Evolutionary conservation across 1,284 basidiomycete species (phyloP).

Genomic region (Paramarasmius palmivorus): DNA sequence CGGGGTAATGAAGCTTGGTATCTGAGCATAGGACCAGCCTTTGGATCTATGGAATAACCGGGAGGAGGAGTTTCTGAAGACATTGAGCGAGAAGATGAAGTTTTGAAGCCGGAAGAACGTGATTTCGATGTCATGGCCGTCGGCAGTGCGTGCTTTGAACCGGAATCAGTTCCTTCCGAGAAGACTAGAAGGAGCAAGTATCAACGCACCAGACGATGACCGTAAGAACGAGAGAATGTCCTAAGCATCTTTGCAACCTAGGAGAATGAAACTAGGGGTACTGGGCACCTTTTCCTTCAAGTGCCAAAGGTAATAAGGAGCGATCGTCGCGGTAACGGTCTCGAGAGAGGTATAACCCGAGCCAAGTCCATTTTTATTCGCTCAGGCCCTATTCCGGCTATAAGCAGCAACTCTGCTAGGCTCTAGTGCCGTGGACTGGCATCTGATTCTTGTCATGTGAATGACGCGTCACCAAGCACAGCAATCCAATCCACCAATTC

Average conservation of each 20-base stretch:
- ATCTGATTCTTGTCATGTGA: neutral
- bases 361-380: too few species aligned
- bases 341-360: too few species aligned
- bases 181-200: neutral
- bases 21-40: constrained; percentile 73
- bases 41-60: constrained; percentile 34
- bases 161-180: neutral
- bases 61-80: constrained; percentile 19
- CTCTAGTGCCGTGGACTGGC: too few species aligned
- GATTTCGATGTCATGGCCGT: constrained; percentile 13
- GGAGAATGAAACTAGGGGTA: too few species aligned
- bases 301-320: too few species aligned
- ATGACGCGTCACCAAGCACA: neutral
- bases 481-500: neutral
- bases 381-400: too few species aligned
- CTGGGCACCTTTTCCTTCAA: too few species aligned
- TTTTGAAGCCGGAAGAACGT: constrained; percentile 14
- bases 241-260: neutral
- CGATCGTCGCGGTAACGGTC: too few species aligned
- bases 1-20: constrained; percentile 80
- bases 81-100: constrained; percentile 7
- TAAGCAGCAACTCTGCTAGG: neutral
- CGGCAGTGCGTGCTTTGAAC: neutral
- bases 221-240: neutral
- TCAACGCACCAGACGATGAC: neutral